A percentile compares a stretch with the other conserved stretches of the same genome.
Evolutionary conservation across 176 grass and related monocot genomes (phyloP).

Genomic region (Bromus sterilis): DNA sequence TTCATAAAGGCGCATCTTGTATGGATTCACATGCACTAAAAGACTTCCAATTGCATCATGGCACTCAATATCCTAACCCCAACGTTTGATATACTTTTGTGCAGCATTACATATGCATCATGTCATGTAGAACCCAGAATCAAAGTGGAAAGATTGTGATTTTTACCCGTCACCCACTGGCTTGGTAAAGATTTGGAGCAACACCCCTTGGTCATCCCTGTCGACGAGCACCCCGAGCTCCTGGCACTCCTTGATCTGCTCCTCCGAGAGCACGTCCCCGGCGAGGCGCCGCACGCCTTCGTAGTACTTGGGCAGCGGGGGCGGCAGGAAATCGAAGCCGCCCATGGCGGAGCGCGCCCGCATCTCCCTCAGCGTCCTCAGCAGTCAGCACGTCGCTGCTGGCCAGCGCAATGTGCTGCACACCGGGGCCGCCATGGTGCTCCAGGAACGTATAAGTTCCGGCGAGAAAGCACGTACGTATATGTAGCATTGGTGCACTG

Average conservation of each 20-base stretch:
- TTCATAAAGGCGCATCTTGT: constrained; percentile 18
- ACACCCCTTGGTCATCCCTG: constrained; percentile 88
- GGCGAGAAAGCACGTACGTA: too few species aligned
- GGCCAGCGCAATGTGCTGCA: constrained; percentile 90
- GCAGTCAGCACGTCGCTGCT: constrained; percentile 58
- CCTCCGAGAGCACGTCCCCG: constrained; percentile 72
- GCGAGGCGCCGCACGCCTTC: constrained; percentile 60
- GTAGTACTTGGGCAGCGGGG: constrained; percentile 59
- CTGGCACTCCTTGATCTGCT: constrained; percentile 77
- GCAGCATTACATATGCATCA: too few species aligned
- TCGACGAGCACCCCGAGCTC: constrained; percentile 84
- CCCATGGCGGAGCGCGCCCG: constrained; percentile 39
- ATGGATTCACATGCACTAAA: background rate
- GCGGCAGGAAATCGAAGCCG: constrained; percentile 73
- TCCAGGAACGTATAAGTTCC: constrained; percentile 89
- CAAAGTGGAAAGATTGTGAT: background rate
- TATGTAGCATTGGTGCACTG: too few species aligned
- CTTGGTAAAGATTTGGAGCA: constrained; percentile 97
- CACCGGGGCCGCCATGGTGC: constrained; percentile 75
- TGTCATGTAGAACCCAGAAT: background rate
- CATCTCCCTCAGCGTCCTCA: constrained; percentile 78
- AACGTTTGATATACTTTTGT: too few species aligned
- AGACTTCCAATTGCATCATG: background rate
- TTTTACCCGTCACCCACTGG: constrained; percentile 86
- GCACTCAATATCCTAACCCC: too few species aligned